Base-by-base conservation (phyloP, 768 basidiomycete genomes). In the Coprinellus micaceus region DNA sequence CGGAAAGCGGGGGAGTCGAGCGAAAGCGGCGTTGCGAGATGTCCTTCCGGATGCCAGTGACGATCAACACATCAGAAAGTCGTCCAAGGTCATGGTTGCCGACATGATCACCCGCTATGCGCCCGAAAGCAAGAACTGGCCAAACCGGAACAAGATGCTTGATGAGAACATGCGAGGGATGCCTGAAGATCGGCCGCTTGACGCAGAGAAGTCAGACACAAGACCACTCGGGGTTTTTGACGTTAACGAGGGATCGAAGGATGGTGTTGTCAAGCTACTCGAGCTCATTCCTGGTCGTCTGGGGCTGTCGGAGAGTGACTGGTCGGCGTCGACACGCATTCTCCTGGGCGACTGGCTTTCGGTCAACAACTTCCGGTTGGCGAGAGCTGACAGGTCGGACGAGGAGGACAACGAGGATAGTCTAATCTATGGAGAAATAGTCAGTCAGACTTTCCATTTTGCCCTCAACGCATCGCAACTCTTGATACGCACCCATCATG, bases 291-390 rank as follows among this genome's bases (percentile, higher is more conserved):
- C 15, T 21, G 40, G n/a, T 5, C 40, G 40, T 17, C 15, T 21
- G 5, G 40, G 40, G 19, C 6, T 43, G 40, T 17, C 40, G 10
- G 13, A 21, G n/a, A 15, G n/a, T 5, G 19, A 43, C 13, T 43
- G 40, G 40, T 43, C 40, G 40, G 40, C 7, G 0, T 63, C 65
- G 41, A 56, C 58, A 2, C 56, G 63, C 5, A 58, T 70, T 29
- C 60, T 67, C 29, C 54, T 58, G 6, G 70, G 70, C 6, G 70
- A 71, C 57, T 70, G 64, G 67, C 55, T 71, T 2, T 68, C 70
- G 6, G 30, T 63, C 0, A 66, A 53, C 45, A 68, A 68, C 56
- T 52, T 67, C 19, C 63, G 66, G 1, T 60, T 37, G 36, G 67
- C 66, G 11, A 59, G 59, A 17, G 47, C 58, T 10, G 61, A 66